Evolutionary conservation across 345 rosid genomes (phyloP), one percentile per base, ranked within the genome.

Genomic region (Dipteronia dyeriana): DNA sequence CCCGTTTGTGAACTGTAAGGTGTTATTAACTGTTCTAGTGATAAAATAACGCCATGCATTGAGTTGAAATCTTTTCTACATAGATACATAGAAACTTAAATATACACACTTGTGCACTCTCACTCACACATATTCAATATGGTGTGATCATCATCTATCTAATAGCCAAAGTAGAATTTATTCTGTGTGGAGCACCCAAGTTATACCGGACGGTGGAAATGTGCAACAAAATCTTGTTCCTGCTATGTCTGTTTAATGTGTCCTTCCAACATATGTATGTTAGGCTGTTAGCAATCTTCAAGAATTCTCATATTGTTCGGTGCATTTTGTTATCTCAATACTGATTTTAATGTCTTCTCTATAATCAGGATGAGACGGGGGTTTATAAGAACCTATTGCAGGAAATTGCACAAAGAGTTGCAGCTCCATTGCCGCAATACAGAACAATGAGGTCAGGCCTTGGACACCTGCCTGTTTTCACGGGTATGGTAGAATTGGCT

Each of bases 361-460:
- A 8, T 72, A 60, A 66, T 83, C 79, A 96, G 99, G 99, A 96
- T 87, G 99, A 96, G 93, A 96, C 99, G 0, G 99, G 99, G 66
- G 98, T 96, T 76, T 96, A 96, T 84, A 96, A 96, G 88, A 96
- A 96, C 82, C 89, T 96, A 23, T 82, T 96, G 78, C 99, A 96
- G 83, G 99, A 96, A 77, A 96, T 96, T 79, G 92, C 99, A 67
- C 99, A 96, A 79, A 87, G 99, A 87, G 98, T 94, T 61, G 93
- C 94, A 68, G 97, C 97, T 59, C 98, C 99, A 20, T 71, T 96
- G 77, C 99, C 99, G 0, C 95, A 89, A 19, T 96, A 96, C 75
- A 92, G 89, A 2, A 96, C 99, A 49, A 90, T 83, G 79, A 88
- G 98, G 82, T 92, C 98, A 43, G 99, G 99, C 82, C 95, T 96